Base-by-base conservation (phyloP, 176 grass and related monocot genomes). In the Typha latifolia region DNA sequence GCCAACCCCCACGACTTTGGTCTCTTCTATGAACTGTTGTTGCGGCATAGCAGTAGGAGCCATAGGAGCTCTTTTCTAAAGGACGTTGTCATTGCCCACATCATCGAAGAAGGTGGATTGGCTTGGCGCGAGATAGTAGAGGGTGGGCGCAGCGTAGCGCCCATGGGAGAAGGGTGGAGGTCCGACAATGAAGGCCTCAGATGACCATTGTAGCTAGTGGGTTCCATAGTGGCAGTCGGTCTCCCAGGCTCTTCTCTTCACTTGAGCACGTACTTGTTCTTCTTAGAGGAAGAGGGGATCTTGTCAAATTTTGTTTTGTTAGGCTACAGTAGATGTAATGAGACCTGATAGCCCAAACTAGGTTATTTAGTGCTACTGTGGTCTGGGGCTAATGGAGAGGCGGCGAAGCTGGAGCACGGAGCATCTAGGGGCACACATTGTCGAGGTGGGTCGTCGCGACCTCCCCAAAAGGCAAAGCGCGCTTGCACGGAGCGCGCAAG, bases 361-460 rank as follows among this genome's bases (percentile, higher is more conserved):
- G n/a, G n/a, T n/a, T n/a, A n/a, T n/a, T n/a, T n/a, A n/a, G n/a
- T n/a, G n/a, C n/a, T n/a, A n/a, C n/a, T n/a, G n/a, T n/a, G n/a
- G n/a, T n/a, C n/a, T n/a, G n/a, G n/a, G n/a, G n/a, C n/a, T n/a
- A n/a, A n/a, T n/a, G n/a, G n/a, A n/a, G 22, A 92, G 82, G 59
- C 88, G 88, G 80, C 91, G 93, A 18, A 96, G 88, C 64, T 96
- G 88, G 59, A 96, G 82, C 72, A 96, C 93, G 82, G 34, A 96
- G 80, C 88, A 96, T 96, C 88, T 85, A 96, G 5, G 93, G 85
- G n/a, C 57, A 75, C 37, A 96, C 82, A 69, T 91, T 82, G 51
- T 91, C 83, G 14, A 96, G 80, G 56, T 72, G 84, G 75, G 87
- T 82, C 12, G 88, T 88, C 0, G 88, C 88, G 9, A 96, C 82